phyloP scores from a whole-genome alignment of 2,329 filamentous ascomycete genomes.

The Gyromitra esculenta region DNA sequence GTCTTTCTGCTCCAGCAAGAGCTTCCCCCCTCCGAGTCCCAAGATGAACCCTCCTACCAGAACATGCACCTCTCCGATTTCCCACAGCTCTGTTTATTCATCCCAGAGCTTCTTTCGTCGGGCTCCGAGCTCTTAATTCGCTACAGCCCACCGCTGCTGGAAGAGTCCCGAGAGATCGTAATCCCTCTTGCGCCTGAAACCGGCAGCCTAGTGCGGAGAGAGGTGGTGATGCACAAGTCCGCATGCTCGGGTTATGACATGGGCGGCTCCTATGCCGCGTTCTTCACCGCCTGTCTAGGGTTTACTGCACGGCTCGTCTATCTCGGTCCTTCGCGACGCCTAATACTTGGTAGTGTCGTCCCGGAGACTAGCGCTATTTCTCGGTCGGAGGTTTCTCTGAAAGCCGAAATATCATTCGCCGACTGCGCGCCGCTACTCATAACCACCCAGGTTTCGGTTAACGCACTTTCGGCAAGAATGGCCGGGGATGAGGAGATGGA shows the following conservation, averaged over 20 bases:
- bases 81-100: constrained; percentile 72
- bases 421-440: constrained; percentile 81
- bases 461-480: constrained; percentile 67
- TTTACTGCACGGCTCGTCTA: constrained; percentile 71
- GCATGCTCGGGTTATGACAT: constrained; percentile 71
- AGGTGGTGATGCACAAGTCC: constrained; percentile 70
- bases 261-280: constrained; percentile 67
- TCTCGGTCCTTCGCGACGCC: constrained; percentile 70
- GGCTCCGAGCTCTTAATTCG: background rate
- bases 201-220: constrained; percentile 63
- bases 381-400: constrained; percentile 58
- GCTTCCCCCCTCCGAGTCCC: constrained; percentile 16
- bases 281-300: constrained; percentile 75
- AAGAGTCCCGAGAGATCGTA: constrained; percentile 62
- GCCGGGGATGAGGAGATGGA: constrained; percentile 63
- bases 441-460: constrained; percentile 74
- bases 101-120: constrained; percentile 6
- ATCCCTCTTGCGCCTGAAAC: constrained; percentile 69
- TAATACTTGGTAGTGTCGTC: constrained; percentile 71
- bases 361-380: constrained; percentile 60
- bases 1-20: constrained; percentile 71
- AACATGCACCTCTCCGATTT: constrained; percentile 71
- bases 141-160: constrained; percentile 54
- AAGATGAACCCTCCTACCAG: constrained; percentile 60
- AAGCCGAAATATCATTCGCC: constrained; percentile 72